Base-by-base conservation (phyloP, 768 basidiomycete species). In the Mycena belliarum region DNA sequence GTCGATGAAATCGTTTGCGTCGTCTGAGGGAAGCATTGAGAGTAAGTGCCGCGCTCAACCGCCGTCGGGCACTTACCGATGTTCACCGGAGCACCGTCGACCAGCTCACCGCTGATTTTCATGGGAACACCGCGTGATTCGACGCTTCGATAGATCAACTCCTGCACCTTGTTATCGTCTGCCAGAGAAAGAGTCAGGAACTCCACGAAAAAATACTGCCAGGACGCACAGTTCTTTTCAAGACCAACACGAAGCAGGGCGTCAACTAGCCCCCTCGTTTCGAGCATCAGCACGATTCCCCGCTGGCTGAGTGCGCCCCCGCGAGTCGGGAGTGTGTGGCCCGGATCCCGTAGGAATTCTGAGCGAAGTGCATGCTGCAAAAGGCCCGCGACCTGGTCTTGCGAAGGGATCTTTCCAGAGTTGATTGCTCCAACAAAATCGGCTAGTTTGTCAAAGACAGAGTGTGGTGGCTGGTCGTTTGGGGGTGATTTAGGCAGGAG, bases 151-250 rank as follows among this genome's bases (percentile, higher is more conserved):
- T 68, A 75, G 23, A 74, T 59, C 10, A 77, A 28, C n/a, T 75
- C 73, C 61, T 79, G 77, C 3, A 79, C 32, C 57, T 64, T 70
- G 59, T 77, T 66, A 53, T 76, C 75, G 48, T 69, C 75, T 76
- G 45, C 16, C n/a, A n/a, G n/a, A n/a, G n/a, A n/a, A n/a, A n/a
- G n/a, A n/a, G n/a, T n/a, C n/a, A n/a, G n/a, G n/a, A n/a, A n/a
- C n/a, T n/a, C n/a, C n/a, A n/a, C n/a, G n/a, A n/a, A n/a, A 18
- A 28, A 25, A 45, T 1, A 15, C 33, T 28, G 15, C 7, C 41
- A 35, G 21, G 15, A 56, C 70, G 25, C 51, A 75, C 77, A 69
- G 50, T 77, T 78, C 57, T 77, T 76, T 55, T 77, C 75, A 56
- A 72, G 58, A 0, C 72, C 71, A 52, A 77, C 68, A 20, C 70